Conservation (phyloP, 257 asterid genomes). For the Solanum tarapatanum region DNA sequence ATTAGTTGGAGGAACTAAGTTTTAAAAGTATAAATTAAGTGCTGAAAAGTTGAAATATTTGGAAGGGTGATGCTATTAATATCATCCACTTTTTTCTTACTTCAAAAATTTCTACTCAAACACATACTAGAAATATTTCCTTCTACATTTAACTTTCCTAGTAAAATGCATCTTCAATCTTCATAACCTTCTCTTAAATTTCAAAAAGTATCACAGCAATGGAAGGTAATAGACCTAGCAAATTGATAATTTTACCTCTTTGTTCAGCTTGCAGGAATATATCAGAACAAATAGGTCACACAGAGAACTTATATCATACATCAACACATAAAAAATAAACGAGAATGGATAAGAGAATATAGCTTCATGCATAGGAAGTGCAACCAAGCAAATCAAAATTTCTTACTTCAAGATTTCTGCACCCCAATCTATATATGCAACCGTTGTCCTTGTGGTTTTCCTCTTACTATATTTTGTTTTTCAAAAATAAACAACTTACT, state of each 20-base stretch:
- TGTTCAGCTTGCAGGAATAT: background rate
- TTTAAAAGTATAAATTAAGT: background rate
- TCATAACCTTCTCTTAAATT: background rate
- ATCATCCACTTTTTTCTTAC: background rate
- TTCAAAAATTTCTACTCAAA: background rate
- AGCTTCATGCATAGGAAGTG: background rate
- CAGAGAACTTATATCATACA: background rate
- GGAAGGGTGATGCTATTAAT: background rate
- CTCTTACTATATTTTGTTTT: background rate
- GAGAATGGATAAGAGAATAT: background rate
- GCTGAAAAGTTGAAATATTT: background rate
- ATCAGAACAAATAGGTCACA: background rate
- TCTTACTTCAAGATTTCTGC: background rate
- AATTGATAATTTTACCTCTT: background rate
- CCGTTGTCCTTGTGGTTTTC: background rate
- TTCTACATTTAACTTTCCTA: background rate
- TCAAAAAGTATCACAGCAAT: background rate
- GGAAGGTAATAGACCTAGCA: background rate
- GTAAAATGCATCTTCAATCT: background rate
- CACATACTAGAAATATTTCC: background rate
- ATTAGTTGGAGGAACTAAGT: background rate
- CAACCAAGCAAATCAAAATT: background rate
- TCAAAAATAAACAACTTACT: background rate
- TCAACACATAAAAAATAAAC: background rate
- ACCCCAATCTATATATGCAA: background rate